Evolutionary conservation across 768 basidiomycete species (phyloP).

Genomic region (Phaffia australis): DNA sequence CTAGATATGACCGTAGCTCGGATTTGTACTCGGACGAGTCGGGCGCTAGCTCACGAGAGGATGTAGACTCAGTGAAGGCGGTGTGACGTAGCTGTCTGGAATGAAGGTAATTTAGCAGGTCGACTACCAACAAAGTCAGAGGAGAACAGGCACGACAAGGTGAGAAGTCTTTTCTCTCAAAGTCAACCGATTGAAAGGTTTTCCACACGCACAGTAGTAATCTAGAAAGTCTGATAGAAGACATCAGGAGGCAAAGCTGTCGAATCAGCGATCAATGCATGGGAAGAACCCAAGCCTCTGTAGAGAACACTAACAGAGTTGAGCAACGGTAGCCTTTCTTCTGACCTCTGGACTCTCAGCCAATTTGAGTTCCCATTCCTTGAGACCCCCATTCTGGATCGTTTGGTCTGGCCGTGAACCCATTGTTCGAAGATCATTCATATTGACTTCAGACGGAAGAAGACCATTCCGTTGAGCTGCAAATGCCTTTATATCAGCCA

Average conservation of each 20-base stretch:
- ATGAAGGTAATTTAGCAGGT: conserved; percentile 77
- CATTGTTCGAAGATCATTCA: conserved; percentile 32
- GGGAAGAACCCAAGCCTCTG: not conserved
- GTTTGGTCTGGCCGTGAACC: conserved; percentile 34
- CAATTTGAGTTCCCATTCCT: conserved; percentile 77
- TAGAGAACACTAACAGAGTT: conserved; percentile 56
- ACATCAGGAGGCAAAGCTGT: conserved; percentile 17
- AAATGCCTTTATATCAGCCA: conserved; percentile 52
- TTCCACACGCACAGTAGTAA: conserved; percentile 59
- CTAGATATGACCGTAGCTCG: conserved; percentile 87
- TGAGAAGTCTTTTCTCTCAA: not conserved
- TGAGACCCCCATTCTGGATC: conserved; percentile 30
- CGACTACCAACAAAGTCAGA: conserved; percentile 41
- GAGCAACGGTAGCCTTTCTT: conserved; percentile 91
- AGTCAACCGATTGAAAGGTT: not conserved
- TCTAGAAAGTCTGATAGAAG: conserved; percentile 70
- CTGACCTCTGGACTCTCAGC: conserved; percentile 76
- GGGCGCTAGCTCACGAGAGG: conserved; percentile 45
- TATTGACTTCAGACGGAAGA: not conserved
- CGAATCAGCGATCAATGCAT: conserved; percentile 11
- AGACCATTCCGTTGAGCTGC: conserved; percentile 45
- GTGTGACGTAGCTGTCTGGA: conserved; percentile 71
- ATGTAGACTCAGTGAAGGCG: conserved; percentile 43
- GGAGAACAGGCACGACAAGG: not conserved
- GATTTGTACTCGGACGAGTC: conserved; percentile 39